phyloP scores from a whole-genome alignment of 2,329 filamentous ascomycete genomes.

The Fusarium sp. region DNA sequence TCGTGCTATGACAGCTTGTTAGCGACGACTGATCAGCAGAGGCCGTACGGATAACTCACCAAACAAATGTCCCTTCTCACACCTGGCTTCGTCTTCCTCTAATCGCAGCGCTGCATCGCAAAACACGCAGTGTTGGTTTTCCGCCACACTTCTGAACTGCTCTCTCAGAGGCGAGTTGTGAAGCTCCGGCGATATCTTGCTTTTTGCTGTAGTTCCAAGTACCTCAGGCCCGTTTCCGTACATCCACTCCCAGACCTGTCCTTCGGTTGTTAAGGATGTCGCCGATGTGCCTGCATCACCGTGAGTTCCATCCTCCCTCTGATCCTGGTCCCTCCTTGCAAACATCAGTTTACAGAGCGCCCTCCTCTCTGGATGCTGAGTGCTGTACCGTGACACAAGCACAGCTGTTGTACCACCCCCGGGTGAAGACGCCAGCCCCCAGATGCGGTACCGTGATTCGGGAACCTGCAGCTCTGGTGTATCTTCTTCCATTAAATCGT shows the following conservation, averaged over 20 bases:
- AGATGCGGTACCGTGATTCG: conserved; percentile 61
- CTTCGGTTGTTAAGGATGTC: conserved; percentile 58
- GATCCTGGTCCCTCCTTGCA: conserved; percentile 43
- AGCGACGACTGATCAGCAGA: background rate
- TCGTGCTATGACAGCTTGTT: conserved; percentile 50
- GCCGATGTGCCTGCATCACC: background rate
- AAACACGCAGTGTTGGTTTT: conserved; percentile 57
- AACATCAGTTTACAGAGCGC: conserved; percentile 52
- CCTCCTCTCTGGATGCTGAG: conserved; percentile 57
- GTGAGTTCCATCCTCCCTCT: conserved; percentile 3
- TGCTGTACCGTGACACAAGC: conserved; percentile 59
- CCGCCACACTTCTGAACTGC: conserved; percentile 51
- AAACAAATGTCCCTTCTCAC: conserved; percentile 53
- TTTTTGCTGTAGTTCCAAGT: conserved; percentile 49
- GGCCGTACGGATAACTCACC: conserved; percentile 43
- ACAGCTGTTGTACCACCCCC: conserved; percentile 62
- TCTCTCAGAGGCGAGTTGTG: conserved; percentile 46
- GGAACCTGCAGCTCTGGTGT: conserved; percentile 55
- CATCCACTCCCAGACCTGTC: conserved; percentile 65
- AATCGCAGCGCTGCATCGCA: conserved; percentile 52
- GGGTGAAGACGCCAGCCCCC: conserved; percentile 62
- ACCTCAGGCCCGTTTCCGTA: conserved; percentile 62
- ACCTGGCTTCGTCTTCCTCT: conserved; percentile 50
- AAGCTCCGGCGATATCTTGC: conserved; percentile 25
- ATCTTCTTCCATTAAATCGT: conserved; percentile 47